Evolutionary conservation across 768 basidiomycete genomes (phyloP).

Genomic region (Rhizopogon vesiculosus): DNA sequence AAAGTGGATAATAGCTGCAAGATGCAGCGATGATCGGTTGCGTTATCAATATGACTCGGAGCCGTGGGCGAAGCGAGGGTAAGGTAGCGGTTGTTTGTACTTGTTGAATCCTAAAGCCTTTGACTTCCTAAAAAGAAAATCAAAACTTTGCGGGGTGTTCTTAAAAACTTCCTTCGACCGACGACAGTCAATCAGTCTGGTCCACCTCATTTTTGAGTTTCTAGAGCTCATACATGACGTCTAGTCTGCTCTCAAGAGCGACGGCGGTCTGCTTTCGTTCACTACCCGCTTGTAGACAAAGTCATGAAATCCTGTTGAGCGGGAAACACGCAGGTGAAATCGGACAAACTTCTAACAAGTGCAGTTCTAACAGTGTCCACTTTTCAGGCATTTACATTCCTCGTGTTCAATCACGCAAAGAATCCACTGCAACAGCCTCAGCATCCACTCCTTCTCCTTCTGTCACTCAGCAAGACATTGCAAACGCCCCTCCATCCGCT

Average conservation of each 20-base stretch:
- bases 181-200: not conserved
- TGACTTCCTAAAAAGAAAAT: not conserved
- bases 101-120: not conserved
- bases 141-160: not conserved
- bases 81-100: not conserved
- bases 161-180: slow-evolving; percentile 3
- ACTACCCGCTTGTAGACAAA: not conserved
- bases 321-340: not conserved
- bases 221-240: slow-evolving; percentile 1
- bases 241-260: not conserved
- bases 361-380: not conserved
- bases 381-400: not conserved
- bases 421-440: not conserved
- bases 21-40: not conserved
- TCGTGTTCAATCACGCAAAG: not conserved
- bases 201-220: slow-evolving; percentile 2
- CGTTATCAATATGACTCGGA: not conserved
- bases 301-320: not conserved
- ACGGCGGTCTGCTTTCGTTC: not conserved
- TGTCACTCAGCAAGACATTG: not conserved
- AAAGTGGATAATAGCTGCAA: not conserved
- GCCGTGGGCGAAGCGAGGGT: not conserved
- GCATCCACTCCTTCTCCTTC: not conserved
- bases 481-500: not conserved
- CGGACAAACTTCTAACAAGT: no score